phyloP scores from a whole-genome alignment of 2,329 filamentous ascomycete genomes.

The Arthrobotrys conoides region DNA sequence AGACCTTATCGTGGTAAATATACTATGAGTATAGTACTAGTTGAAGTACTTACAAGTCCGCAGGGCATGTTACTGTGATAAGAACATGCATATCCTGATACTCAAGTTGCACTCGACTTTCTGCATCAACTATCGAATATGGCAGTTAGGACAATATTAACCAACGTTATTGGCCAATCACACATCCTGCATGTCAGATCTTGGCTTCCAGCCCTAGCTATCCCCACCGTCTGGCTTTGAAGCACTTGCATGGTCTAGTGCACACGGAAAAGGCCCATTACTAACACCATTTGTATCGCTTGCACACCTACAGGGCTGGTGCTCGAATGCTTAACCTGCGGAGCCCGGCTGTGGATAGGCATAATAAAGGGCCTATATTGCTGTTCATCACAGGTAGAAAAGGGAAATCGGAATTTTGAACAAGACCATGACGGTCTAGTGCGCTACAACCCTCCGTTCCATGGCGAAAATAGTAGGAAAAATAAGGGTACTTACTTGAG shows the following conservation, averaged over 20 bases:
- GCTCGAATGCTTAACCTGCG: conserved; percentile 34
- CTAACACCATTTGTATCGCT: conserved; percentile 3
- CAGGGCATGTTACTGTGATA: background rate
- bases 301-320: conserved; percentile 17
- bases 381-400: conserved; percentile 15
- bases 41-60: too few species aligned
- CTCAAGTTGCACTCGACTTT: conserved; percentile 1
- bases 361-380: conserved; percentile 23
- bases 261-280: conserved; percentile 45
- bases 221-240: background rate
- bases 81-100: conserved; percentile 15
- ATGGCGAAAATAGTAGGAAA: conserved; percentile 14
- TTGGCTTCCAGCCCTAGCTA: conserved; percentile 30
- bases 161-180: background rate
- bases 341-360: conserved; percentile 28
- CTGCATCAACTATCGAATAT: conserved; percentile 5
- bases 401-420: conserved; percentile 12
- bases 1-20: background rate
- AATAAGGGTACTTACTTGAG: too few species aligned
- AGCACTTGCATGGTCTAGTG: conserved; percentile 1
- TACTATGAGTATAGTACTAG: too few species aligned
- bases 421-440: conserved; percentile 13
- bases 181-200: conserved; percentile 50
- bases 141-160: background rate
- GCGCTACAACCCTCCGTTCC: conserved; percentile 7